Conservation (phyloP, 2,329 filamentous ascomycete species). For the Epichloe gansuensis region DNA sequence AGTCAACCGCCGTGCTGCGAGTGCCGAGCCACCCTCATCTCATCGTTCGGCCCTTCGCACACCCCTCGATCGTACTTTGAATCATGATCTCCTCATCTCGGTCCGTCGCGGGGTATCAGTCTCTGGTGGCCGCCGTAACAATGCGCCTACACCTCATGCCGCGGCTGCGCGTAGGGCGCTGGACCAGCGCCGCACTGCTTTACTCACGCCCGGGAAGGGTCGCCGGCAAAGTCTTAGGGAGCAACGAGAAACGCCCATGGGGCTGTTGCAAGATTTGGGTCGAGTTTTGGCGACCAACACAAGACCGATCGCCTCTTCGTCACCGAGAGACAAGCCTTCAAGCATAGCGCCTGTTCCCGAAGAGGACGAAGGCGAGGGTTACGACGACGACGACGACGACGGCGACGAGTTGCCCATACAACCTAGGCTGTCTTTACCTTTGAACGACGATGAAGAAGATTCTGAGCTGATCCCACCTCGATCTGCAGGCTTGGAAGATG, state of each 20-base stretch:
- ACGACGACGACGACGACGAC: background rate
- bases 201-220: slow-evolving; percentile 47
- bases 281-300: slow-evolving; percentile 38
- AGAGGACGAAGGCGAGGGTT: slow-evolving; percentile 25
- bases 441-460: slow-evolving; percentile 35
- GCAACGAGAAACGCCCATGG: slow-evolving; percentile 42
- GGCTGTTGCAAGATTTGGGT: slow-evolving; percentile 40
- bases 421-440: slow-evolving; percentile 42
- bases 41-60: slow-evolving; percentile 27
- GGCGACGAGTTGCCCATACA: slow-evolving; percentile 33
- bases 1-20: slow-evolving; percentile 15
- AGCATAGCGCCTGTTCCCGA: slow-evolving; percentile 17
- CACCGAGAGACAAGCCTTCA: slow-evolving; percentile 20
- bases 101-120: slow-evolving; percentile 29
- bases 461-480: slow-evolving; percentile 39
- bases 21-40: slow-evolving; percentile 26
- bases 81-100: slow-evolving; percentile 26
- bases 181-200: slow-evolving; percentile 43
- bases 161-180: slow-evolving; percentile 46
- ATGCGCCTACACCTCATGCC: slow-evolving; percentile 45
- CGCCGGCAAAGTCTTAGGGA: slow-evolving; percentile 44
- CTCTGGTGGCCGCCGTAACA: slow-evolving; percentile 29
- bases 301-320: slow-evolving; percentile 32
- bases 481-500: slow-evolving; percentile 42
- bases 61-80: slow-evolving; percentile 25